Conservation (phyloP, 768 basidiomycete genomes). For the Steccherinum ochraceum region DNA sequence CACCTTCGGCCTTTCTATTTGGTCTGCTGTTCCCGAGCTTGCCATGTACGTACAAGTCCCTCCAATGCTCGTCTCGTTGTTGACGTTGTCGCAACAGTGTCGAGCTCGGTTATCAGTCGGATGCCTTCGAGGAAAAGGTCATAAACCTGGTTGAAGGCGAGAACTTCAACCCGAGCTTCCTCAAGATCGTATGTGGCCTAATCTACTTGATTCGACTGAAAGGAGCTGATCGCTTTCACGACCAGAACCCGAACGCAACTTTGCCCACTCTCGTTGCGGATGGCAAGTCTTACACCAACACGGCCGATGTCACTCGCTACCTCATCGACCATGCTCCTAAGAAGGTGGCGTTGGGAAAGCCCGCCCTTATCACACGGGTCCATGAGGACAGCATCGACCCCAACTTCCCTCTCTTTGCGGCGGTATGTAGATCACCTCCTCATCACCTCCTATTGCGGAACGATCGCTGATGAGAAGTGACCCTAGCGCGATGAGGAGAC, state of each 20-base stretch:
- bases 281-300: slow-evolving; percentile 32
- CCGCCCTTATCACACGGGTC: slow-evolving; percentile 31
- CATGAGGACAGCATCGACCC: slow-evolving; percentile 44
- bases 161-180: slow-evolving; percentile 41
- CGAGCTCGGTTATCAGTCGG: slow-evolving; percentile 37
- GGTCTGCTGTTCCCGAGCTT: slow-evolving; percentile 35
- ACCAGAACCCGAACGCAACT: slow-evolving; percentile 37
- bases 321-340: slow-evolving; percentile 34
- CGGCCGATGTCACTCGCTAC: slow-evolving; percentile 33
- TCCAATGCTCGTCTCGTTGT: background rate
- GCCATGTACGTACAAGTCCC: slow-evolving; percentile 29
- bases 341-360: slow-evolving; percentile 26
- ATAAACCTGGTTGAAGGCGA: slow-evolving; percentile 40
- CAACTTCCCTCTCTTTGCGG: slow-evolving; percentile 41
- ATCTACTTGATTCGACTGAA: too few relatives aligned
- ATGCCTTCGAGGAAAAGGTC: slow-evolving; percentile 28
- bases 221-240: background rate
- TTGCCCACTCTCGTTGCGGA: slow-evolving; percentile 35
- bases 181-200: slow-evolving; percentile 29
- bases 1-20: slow-evolving; percentile 31
- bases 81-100: slow-evolving; percentile 19
- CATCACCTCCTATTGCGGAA: background rate
- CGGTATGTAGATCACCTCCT: slow-evolving; percentile 23
- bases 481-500: slow-evolving; percentile 41
- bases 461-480: background rate